These are phyloP conservation scores for Trichosporon coremiiforme DNA, from an alignment of 1,284 basidiomycete genomes.

Conservation along the genomic window DNA sequence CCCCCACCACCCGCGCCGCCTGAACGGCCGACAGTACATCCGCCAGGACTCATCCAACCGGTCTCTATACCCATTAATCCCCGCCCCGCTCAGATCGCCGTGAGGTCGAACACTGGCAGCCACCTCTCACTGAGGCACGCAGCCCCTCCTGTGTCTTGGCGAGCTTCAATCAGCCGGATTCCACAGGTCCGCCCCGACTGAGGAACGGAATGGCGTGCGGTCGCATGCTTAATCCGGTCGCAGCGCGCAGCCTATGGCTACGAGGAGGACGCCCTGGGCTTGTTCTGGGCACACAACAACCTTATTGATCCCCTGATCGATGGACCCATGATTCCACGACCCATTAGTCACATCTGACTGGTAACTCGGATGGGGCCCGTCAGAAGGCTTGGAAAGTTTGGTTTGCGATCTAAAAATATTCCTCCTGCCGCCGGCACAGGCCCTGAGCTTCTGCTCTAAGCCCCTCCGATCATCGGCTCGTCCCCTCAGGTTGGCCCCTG, in stretches of 20 bases:
- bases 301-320: conserved; percentile 2
- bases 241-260: not conserved
- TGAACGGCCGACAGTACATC: not conserved
- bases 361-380: not conserved
- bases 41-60: not conserved
- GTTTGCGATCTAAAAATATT: not conserved
- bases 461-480: not conserved
- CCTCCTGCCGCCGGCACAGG: not conserved
- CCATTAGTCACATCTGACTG: not conserved
- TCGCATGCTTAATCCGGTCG: not conserved
- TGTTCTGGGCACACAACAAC: not conserved
- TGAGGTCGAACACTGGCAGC: not conserved
- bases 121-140: not conserved
- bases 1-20: not conserved
- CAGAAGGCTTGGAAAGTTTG: conserved; percentile 1
- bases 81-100: not conserved
- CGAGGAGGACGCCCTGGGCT: not conserved
- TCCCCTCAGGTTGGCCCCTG: too few species aligned
- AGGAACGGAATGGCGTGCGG: not conserved
- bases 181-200: not conserved
- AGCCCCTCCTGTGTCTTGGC: conserved; percentile 2
- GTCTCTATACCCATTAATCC: not conserved
- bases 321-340: not conserved
- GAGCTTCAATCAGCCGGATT: not conserved
- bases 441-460: not conserved